These are phyloP conservation scores for Hordeum marinum DNA, from an alignment of 176 grass and related monocot species.

Conservation along the genomic window DNA sequence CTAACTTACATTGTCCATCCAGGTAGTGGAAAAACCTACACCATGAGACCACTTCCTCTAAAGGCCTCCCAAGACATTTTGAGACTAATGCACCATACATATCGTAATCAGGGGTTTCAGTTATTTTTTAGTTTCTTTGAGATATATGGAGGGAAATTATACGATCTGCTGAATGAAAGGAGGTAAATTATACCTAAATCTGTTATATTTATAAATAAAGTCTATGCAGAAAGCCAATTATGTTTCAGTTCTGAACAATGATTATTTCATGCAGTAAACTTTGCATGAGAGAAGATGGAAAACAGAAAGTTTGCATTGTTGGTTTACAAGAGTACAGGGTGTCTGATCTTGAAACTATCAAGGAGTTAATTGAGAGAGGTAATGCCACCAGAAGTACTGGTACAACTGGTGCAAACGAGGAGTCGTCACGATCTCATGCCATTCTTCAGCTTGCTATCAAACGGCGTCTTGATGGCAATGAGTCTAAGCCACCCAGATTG, in stretches of 20 bases:
- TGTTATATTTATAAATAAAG: background rate
- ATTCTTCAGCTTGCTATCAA: slow-evolving; percentile 99
- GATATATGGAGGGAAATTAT: slow-evolving; percentile 97
- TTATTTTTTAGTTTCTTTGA: slow-evolving; percentile 98
- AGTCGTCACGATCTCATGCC: slow-evolving; percentile 95
- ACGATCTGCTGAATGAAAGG: slow-evolving; percentile 93
- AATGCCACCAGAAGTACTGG: slow-evolving; percentile 91
- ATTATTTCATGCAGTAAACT: slow-evolving; percentile 68
- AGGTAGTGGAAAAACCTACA: slow-evolving; percentile 99
- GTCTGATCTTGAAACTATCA: slow-evolving; percentile 83
- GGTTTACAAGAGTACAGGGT: slow-evolving; percentile 93
- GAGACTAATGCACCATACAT: slow-evolving; percentile 88
- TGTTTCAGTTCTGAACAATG: slow-evolving; percentile 1
- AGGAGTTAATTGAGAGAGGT: slow-evolving; percentile 90
- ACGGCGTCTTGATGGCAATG: slow-evolving; percentile 66
- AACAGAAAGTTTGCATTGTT: slow-evolving; percentile 98
- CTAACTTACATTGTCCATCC: slow-evolving; percentile 29
- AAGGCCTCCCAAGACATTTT: slow-evolving; percentile 98
- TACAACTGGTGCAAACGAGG: slow-evolving; percentile 96
- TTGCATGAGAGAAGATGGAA: slow-evolving; percentile 98
- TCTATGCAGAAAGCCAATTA: background rate
- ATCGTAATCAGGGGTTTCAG: slow-evolving; percentile 90
- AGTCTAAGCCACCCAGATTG: slow-evolving; percentile 64
- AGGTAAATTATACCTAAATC: slow-evolving; percentile 43
- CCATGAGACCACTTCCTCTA: slow-evolving; percentile 90